A percentile compares a stretch with the other conserved stretches of the same genome.
Conservation (phyloP, 495 filamentous ascomycete genomes). For the Penicillium egyptiacum region DNA sequence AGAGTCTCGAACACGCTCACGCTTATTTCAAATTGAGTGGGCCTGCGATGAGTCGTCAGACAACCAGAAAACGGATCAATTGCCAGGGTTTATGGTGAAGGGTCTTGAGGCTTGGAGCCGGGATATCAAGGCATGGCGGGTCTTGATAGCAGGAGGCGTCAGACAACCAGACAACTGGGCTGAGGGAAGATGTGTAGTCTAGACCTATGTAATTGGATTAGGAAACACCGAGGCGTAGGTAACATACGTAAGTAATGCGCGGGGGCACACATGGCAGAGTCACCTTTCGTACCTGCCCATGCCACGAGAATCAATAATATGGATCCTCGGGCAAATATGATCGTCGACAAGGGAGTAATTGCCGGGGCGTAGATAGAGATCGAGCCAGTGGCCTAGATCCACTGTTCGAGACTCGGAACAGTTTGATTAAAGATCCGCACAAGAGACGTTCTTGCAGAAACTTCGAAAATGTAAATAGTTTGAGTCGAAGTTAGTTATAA, state of each 20-base stretch:
- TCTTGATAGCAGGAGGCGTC: not conserved
- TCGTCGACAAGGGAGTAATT: not conserved
- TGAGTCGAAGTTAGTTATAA: not conserved
- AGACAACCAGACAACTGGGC: not conserved
- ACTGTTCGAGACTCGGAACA: not conserved
- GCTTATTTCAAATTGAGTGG: not conserved
- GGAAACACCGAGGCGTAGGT: not conserved
- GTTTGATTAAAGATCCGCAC: not conserved
- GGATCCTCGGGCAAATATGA: too few species aligned
- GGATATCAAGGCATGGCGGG: not conserved
- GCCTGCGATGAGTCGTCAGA: slow-evolving; percentile 20
- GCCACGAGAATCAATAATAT: not conserved
- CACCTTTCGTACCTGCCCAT: not conserved
- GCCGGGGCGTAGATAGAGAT: not conserved
- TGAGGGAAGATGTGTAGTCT: not conserved
- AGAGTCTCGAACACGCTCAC: slow-evolving; percentile 5
- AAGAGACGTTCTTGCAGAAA: not conserved
- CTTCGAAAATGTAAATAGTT: not conserved
- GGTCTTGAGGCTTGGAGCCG: not conserved
- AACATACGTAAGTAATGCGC: not conserved
- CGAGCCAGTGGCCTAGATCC: slow-evolving; percentile 4
- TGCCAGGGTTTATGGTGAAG: not conserved
- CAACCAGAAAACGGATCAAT: slow-evolving; percentile 13
- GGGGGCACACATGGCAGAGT: not conserved
- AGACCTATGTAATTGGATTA: not conserved